Evolutionary conservation across 495 filamentous ascomycete species (phyloP).

Genomic region (Aspergillus campestris): DNA sequence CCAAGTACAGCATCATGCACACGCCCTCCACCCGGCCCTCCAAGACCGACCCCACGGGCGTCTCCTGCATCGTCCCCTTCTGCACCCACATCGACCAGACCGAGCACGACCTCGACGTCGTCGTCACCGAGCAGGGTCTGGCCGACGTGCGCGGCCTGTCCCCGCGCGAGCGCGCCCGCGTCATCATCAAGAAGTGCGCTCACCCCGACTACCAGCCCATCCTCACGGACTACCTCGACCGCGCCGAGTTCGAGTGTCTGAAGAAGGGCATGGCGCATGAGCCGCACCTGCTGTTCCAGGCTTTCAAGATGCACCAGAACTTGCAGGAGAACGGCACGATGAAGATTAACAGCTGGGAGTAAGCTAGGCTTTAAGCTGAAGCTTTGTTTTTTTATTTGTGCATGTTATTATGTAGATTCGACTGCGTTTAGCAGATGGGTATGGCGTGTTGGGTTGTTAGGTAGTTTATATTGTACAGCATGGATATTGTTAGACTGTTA

Average conservation of each 20-base stretch:
- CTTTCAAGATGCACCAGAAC: slow-evolving; percentile 85
- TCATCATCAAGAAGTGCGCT: slow-evolving; percentile 84
- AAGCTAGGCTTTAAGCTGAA: too few species aligned
- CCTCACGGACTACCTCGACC: slow-evolving; percentile 74
- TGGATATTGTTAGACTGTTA: too few species aligned
- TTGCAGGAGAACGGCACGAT: slow-evolving; percentile 76
- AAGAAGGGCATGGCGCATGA: slow-evolving; percentile 86
- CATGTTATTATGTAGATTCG: not conserved
- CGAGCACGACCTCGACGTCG: slow-evolving; percentile 80
- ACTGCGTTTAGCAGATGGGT: too few species aligned
- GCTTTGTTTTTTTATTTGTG: not conserved
- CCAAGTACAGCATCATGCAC: slow-evolving; percentile 93
- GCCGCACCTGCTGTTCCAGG: slow-evolving; percentile 75
- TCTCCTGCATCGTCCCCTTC: slow-evolving; percentile 87
- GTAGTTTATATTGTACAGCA: too few species aligned
- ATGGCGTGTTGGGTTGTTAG: too few species aligned
- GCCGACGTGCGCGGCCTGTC: slow-evolving; percentile 79
- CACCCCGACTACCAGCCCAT: slow-evolving; percentile 82
- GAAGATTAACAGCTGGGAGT: slow-evolving; percentile 58
- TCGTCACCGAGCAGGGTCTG: slow-evolving; percentile 82
- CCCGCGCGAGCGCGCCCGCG: slow-evolving; percentile 71
- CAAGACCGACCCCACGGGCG: slow-evolving; percentile 76
- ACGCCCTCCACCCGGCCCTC: slow-evolving; percentile 71
- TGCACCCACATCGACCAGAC: slow-evolving; percentile 91
- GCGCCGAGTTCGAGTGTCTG: slow-evolving; percentile 80